Percentiles rank a stretch among this genome's conserved stretches.
phyloP scores from a whole-genome alignment of 2,329 filamentous ascomycete species.

The Purpureocillium takamizusanense region DNA sequence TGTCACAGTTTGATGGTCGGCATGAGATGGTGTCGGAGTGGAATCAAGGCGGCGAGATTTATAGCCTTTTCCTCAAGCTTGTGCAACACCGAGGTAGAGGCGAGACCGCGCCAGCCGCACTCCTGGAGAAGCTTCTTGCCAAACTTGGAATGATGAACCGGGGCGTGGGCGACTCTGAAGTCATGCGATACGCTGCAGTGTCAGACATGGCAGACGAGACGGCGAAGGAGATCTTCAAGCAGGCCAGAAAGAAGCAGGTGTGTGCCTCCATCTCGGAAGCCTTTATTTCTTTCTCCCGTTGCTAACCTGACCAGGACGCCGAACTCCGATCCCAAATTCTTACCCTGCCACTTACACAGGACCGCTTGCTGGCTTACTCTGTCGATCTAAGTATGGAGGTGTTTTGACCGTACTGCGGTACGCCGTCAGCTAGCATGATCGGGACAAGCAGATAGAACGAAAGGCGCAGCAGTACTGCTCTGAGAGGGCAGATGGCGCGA shows the following conservation, averaged over 20 bases:
- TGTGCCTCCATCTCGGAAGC: neutral
- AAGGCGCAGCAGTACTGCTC: too few relatives aligned
- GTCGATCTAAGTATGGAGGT: slow-evolving; percentile 57
- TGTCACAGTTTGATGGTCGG: slow-evolving; percentile 61
- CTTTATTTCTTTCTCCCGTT: slow-evolving; percentile 6
- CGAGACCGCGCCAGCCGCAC: slow-evolving; percentile 29
- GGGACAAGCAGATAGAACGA: neutral
- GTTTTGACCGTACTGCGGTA: slow-evolving; percentile 49
- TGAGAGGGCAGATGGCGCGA: too few relatives aligned
- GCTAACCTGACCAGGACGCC: slow-evolving; percentile 17
- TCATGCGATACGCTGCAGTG: slow-evolving; percentile 57
- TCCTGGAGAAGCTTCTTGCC: slow-evolving; percentile 48
- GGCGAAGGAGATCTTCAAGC: slow-evolving; percentile 53
- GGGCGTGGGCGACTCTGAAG: slow-evolving; percentile 31
- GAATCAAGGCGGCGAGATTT: slow-evolving; percentile 73
- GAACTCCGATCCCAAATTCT: slow-evolving; percentile 37
- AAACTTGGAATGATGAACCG: slow-evolving; percentile 48
- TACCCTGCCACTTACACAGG: slow-evolving; percentile 59
- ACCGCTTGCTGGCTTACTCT: slow-evolving; percentile 62
- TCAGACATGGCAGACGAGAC: slow-evolving; percentile 74
- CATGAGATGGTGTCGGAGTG: slow-evolving; percentile 60
- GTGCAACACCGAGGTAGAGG: slow-evolving; percentile 33
- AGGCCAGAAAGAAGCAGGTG: slow-evolving; percentile 47
- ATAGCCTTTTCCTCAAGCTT: slow-evolving; percentile 51
- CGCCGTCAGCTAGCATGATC: slow-evolving; percentile 2